These are phyloP conservation scores for Neurospora tetraspora DNA, from an alignment of 495 filamentous ascomycete species.

Conservation along the genomic window DNA sequence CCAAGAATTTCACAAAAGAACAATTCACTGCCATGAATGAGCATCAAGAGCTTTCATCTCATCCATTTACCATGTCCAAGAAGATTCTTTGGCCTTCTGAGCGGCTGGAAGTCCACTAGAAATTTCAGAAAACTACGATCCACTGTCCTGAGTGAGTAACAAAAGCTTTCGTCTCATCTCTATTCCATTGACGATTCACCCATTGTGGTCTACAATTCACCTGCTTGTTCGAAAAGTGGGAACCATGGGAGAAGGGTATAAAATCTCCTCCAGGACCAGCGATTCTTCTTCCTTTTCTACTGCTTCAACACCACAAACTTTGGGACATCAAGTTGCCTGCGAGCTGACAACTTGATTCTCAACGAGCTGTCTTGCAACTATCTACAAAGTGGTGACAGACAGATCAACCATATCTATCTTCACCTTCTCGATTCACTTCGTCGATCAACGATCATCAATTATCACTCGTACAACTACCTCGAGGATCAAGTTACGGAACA, in stretches of 20 bases:
- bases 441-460: no score
- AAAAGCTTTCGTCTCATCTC: neutral
- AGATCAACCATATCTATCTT: no score
- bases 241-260: neutral
- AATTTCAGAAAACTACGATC: neutral
- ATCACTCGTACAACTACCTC: no score
- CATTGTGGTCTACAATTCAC: neutral
- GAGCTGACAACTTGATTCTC: rapidly evolving
- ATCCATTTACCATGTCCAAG: no score
- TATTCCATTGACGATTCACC: neutral
- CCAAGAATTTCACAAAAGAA: neutral
- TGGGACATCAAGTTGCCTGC: neutral
- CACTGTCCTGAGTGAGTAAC: neutral
- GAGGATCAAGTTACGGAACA: no score
- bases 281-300: neutral
- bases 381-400: neutral
- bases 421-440: no score
- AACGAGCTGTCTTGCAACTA: neutral
- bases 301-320: neutral
- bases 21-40: neutral
- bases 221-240: neutral
- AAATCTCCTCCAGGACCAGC: neutral
- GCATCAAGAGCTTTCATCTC: neutral
- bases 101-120: neutral
- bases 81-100: neutral